A percentile compares a stretch with the other conserved stretches of the same genome.
Conservation (phyloP, 306 rosid species). For the Lagenaria siceraria region DNA sequence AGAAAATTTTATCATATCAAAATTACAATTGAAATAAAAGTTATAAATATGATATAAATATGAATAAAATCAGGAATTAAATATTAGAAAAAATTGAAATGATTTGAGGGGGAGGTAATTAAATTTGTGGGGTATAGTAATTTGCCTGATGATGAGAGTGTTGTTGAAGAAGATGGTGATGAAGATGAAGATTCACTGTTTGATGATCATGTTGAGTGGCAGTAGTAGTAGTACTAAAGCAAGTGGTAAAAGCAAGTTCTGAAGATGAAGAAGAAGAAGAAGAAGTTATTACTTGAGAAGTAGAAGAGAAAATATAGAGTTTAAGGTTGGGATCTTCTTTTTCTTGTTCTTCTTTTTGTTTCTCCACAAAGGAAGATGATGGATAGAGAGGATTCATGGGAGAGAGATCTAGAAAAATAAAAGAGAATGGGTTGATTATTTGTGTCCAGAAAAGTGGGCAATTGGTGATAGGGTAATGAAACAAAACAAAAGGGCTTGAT, state of each 20-base stretch:
- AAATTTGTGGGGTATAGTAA: no score
- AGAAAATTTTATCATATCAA: neutral
- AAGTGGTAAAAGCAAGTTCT: constrained; percentile 19
- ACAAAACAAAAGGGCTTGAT: constrained; percentile 8
- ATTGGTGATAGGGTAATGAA: constrained; percentile 23
- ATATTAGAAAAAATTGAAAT: no score
- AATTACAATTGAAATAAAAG: neutral
- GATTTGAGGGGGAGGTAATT: no score
- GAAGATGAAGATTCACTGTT: constrained; percentile 8
- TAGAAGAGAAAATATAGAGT: constrained; percentile 10
- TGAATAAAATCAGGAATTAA: no score
- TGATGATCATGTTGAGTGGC: constrained; percentile 13
- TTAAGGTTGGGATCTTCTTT: constrained; percentile 22
- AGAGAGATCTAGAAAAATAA: neutral
- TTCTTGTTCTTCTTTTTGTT: neutral
- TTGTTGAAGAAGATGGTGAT: neutral
- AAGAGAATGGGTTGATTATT: constrained; percentile 1
- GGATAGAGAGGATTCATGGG: constrained; percentile 46
- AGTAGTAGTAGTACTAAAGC: constrained; percentile 7
- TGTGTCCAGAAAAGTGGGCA: constrained; percentile 21
- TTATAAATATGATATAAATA: no score
- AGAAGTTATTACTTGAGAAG: neutral
- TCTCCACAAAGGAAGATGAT: constrained; percentile 16
- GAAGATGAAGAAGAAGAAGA: constrained; percentile 17
- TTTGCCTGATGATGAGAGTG: no score